Conservation (phyloP, 371 early-diverging fungal species). For the Batrachochytrium dendrobatidis region DNA sequence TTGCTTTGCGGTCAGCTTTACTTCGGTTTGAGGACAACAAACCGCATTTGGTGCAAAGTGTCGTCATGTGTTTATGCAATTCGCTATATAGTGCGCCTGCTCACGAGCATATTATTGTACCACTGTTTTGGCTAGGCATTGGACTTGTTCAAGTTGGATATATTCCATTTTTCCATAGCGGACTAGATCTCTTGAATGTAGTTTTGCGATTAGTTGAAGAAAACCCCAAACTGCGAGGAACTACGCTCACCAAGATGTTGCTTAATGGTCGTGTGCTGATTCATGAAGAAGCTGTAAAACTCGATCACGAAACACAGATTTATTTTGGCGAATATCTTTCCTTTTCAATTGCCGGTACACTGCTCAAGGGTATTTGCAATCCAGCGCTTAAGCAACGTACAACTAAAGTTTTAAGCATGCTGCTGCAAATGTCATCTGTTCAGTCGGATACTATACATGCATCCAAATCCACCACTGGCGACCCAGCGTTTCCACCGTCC, state of each 20-base stretch:
- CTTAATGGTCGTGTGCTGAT: conserved; percentile 64
- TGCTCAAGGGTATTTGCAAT: conserved; percentile 77
- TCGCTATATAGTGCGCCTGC: conserved; percentile 75
- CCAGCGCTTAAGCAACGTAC: conserved; percentile 65
- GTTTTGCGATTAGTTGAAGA: conserved; percentile 68
- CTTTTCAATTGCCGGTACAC: conserved; percentile 71
- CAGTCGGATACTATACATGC: conserved; percentile 43
- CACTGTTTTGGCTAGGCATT: conserved; percentile 85
- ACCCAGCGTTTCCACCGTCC: conserved; percentile 16
- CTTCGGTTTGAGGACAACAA: conserved; percentile 75
- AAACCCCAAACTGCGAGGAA: conserved; percentile 61
- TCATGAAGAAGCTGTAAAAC: conserved; percentile 53
- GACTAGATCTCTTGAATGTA: conserved; percentile 60
- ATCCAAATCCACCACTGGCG: conserved; percentile 36
- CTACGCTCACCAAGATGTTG: conserved; percentile 57
- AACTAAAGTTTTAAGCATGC: conserved; percentile 57
- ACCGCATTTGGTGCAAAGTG: conserved; percentile 67
- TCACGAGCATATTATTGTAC: conserved; percentile 67
- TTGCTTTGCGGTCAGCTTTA: conserved; percentile 76
- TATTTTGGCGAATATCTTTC: conserved; percentile 78
- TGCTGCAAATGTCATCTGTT: conserved; percentile 59
- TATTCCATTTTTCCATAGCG: conserved; percentile 64
- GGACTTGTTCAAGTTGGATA: conserved; percentile 80
- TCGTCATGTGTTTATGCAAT: conserved; percentile 81
- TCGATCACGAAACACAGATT: conserved; percentile 69